These are phyloP conservation scores for Zygoascus biomembranicola DNA, from an alignment of 805 yeast genomes.

Conservation along the genomic window DNA sequence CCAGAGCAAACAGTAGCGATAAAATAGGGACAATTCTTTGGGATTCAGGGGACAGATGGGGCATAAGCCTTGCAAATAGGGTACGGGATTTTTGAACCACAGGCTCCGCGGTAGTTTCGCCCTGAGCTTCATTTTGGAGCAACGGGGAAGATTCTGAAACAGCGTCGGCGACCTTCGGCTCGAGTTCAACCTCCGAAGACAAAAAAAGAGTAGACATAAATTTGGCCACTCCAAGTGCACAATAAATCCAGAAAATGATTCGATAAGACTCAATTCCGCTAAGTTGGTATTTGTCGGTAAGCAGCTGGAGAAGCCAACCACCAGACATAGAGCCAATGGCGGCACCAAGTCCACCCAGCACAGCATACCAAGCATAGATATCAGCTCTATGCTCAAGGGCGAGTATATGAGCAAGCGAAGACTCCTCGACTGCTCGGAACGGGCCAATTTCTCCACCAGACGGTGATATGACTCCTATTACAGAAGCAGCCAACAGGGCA, in stretches of 20 bases:
- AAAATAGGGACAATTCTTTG: slow-evolving; percentile 20
- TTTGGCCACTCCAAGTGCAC: slow-evolving; percentile 43
- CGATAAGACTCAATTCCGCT: slow-evolving; percentile 36
- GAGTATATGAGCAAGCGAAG: slow-evolving; percentile 41
- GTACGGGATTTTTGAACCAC: background rate
- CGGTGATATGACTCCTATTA: slow-evolving; percentile 48
- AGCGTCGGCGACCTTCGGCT: background rate
- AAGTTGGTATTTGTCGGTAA: slow-evolving; percentile 13
- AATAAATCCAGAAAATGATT: slow-evolving; percentile 44
- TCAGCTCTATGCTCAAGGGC: slow-evolving; percentile 39
- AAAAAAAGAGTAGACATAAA: slow-evolving; percentile 37
- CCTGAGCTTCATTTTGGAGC: background rate
- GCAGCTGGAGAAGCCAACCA: slow-evolving; percentile 29
- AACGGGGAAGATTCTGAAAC: background rate
- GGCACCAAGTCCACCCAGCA: slow-evolving; percentile 40
- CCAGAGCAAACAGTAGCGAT: slow-evolving; percentile 52
- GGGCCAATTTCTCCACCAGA: slow-evolving; percentile 56
- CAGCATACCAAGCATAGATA: slow-evolving; percentile 50
- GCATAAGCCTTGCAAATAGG: slow-evolving; percentile 6
- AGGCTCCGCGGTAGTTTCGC: background rate
- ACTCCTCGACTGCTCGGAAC: slow-evolving; percentile 49
- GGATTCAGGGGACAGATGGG: slow-evolving; percentile 21
- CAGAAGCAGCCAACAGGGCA: slow-evolving; percentile 32
- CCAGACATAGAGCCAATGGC: slow-evolving; percentile 39
- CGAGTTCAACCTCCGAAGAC: slow-evolving; percentile 26